phyloP scores from a whole-genome alignment of 345 rosid genomes.

The Anacardium occidentale region DNA sequence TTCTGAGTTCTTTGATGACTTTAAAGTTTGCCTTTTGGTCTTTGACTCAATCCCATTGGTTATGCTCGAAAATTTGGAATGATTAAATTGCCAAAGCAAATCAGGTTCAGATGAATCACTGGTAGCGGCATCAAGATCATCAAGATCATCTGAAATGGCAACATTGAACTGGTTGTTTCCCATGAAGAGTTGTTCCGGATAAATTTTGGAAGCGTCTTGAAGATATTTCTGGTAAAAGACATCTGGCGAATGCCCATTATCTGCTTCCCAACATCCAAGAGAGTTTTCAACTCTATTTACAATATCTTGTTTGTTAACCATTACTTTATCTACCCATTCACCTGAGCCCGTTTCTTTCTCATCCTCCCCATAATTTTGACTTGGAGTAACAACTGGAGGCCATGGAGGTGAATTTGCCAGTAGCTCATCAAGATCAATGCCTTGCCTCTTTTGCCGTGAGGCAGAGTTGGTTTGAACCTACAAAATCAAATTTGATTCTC shows the following conservation, averaged over 20 bases:
- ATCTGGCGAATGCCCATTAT: conserved; percentile 45
- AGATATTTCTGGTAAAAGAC: conserved; percentile 65
- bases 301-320: conserved; percentile 86
- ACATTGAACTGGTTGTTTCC: conserved; percentile 43
- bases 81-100: conserved; percentile 87
- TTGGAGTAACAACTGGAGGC: conserved; percentile 78
- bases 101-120: conserved; percentile 92
- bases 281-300: conserved; percentile 39
- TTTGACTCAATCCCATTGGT: conserved; percentile 47
- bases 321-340: conserved; percentile 95
- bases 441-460: conserved; percentile 54
- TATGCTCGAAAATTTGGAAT: conserved; percentile 52
- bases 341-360: conserved; percentile 64
- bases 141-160: conserved; percentile 45
- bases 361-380: conserved; percentile 59
- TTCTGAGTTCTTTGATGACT: conserved; percentile 49
- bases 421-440: conserved; percentile 83
- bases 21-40: conserved; percentile 51
- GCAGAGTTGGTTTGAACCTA: conserved; percentile 52
- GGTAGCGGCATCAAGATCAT: conserved; percentile 83
- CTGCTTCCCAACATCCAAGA: conserved; percentile 60
- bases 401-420: conserved; percentile 89
- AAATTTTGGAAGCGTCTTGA: conserved; percentile 62
- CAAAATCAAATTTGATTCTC: conserved; percentile 14
- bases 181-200: conserved; percentile 61